Evolutionary conservation across 345 rosid genomes (phyloP), one percentile per base, ranked within the genome.

Genomic region (Adansonia digitata): DNA sequence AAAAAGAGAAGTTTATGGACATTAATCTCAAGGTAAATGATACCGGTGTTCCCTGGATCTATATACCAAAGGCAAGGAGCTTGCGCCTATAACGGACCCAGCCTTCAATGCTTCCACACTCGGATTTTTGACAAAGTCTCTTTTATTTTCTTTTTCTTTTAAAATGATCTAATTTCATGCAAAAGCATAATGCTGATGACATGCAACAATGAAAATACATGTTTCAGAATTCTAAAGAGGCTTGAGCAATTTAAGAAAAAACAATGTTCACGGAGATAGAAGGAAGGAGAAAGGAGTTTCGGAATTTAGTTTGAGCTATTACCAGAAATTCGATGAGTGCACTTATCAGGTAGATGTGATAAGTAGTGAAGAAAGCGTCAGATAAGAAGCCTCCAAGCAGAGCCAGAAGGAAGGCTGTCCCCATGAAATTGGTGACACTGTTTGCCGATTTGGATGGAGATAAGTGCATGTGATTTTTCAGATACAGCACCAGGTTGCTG

Each of bases 331-430:
- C 85, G 35, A 87, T 56, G 37, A 85, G 48, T 46, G 97, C 92
- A 43, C 94, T 87, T 74, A 85, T 81, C 75, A 89, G 83, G 85
- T 81, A 91, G 85, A 91, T 84, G 79, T 69, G 70, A 78, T 76
- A 91, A 75, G 92, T 82, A 17, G 90, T 86, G 83, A 84, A 84
- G 82, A 91, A 85, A 65, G 94, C 89, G 26, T 91, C 97, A 7
- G 97, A 87, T 26, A 89, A 86, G 86, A 91, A 91, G 65, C 97
- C 97, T 1, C 97, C 97, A 39, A 88, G 92, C 61, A 91, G 92
- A 75, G 94, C 92, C 71, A 88, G 77, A 71, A 91, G 89, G 77
- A 91, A 91, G 71, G 97, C 88, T 9, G 97, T 91, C 34, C 97
- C 97, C 94, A 91, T 89, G 91, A 91, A 91, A 77, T 85, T 89